phyloP scores from a whole-genome alignment of 2,329 filamentous ascomycete species.

The Botryotinia calthae region DNA sequence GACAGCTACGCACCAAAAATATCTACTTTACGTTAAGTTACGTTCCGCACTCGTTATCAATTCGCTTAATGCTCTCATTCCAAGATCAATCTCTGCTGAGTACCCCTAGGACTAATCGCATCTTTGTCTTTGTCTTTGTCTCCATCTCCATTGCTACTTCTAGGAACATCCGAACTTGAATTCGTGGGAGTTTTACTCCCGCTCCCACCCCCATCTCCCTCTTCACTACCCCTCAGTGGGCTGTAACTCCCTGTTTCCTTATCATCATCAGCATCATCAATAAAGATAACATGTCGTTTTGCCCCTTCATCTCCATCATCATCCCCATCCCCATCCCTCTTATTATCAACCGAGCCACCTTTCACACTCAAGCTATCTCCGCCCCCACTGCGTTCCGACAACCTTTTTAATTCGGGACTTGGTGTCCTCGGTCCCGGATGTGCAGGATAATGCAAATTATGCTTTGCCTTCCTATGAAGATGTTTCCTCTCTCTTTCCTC shows the following conservation, averaged over 20 bases:
- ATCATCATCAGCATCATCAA: background rate
- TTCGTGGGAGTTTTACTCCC: too few relatives aligned
- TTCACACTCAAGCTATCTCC: background rate
- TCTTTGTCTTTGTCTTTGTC: background rate
- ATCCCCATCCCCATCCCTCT: too few relatives aligned
- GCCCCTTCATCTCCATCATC: background rate
- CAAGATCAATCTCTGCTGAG: background rate
- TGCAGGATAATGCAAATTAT: conserved; percentile 11
- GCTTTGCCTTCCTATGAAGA: conserved; percentile 1
- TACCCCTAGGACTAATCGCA: background rate
- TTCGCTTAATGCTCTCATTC: background rate
- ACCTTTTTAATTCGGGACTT: background rate
- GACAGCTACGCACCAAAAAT: background rate
- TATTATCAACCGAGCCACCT: background rate
- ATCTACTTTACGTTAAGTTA: background rate
- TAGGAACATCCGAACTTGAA: background rate
- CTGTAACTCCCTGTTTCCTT: background rate
- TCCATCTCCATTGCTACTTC: background rate
- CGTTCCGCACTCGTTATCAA: background rate
- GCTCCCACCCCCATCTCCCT: background rate
- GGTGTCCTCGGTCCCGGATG: conserved; percentile 6
- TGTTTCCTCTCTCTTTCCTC: background rate
- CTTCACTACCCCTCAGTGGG: background rate
- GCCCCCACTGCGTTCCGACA: background rate
- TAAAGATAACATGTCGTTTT: background rate